A percentile compares a stretch with the other conserved stretches of the same genome.
Evolutionary conservation across 495 filamentous ascomycete genomes (phyloP).

Genomic region (Annulohypoxylon stygium): DNA sequence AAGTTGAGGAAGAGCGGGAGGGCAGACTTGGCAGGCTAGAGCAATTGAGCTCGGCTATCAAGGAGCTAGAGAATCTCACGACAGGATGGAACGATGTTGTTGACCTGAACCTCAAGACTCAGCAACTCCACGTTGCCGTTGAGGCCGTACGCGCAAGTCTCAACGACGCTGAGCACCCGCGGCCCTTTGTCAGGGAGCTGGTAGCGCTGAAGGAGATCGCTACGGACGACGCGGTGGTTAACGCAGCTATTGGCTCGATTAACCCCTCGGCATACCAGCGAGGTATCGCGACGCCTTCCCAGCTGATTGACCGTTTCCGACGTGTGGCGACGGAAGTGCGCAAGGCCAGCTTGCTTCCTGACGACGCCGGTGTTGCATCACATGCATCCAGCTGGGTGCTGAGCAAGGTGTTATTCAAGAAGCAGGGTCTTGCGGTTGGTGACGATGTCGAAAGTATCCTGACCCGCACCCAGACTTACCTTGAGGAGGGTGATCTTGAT

Average conservation of each 20-base stretch:
- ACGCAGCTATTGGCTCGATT: conserved; percentile 93
- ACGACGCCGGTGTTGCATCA: conserved; percentile 92
- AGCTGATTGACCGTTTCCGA: conserved; percentile 95
- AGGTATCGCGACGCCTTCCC: conserved; percentile 82
- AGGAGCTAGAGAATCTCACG: conserved; percentile 86
- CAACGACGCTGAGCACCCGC: conserved; percentile 76
- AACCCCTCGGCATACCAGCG: conserved; percentile 94
- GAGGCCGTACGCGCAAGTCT: conserved; percentile 89
- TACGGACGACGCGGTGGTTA: conserved; percentile 81
- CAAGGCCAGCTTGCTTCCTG: conserved; percentile 91
- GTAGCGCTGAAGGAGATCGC: conserved; percentile 95
- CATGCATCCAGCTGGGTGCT: conserved; percentile 89
- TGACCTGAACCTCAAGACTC: conserved; percentile 89
- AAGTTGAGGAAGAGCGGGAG: conserved; percentile 89
- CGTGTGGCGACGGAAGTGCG: conserved; percentile 93
- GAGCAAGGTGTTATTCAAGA: conserved; percentile 94
- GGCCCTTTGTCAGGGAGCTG: conserved; percentile 89
- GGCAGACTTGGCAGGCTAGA: conserved; percentile 87
- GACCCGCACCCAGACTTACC: conserved; percentile 83
- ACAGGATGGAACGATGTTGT: conserved; percentile 87
- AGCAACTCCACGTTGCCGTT: conserved; percentile 93
- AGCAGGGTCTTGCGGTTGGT: conserved; percentile 85
- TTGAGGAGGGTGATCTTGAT: conserved; percentile 94
- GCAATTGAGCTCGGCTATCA: conserved; percentile 80
- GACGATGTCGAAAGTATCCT: conserved; percentile 96